Conservation (phyloP, 345 rosid species). For the Linum usitatissimum region DNA sequence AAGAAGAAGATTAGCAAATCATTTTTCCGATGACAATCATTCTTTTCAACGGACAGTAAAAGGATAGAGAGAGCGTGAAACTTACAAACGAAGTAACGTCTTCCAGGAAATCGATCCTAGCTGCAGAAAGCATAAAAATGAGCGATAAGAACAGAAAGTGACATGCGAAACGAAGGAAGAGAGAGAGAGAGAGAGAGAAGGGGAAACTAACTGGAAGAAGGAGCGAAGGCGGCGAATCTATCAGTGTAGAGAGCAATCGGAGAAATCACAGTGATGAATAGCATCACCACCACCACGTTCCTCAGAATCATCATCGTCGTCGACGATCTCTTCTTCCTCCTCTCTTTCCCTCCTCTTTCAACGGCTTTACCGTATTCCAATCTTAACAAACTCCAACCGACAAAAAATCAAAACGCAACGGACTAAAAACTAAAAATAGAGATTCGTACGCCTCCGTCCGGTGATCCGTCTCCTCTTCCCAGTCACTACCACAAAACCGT, state of each 20-base stretch:
- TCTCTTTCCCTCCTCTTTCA: background rate
- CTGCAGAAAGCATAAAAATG: slow-evolving; percentile 24
- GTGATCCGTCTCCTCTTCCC: background rate
- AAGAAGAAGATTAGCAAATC: slow-evolving; percentile 5
- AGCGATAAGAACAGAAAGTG: background rate
- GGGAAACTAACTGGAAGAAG: slow-evolving; percentile 31
- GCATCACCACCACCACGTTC: slow-evolving; percentile 54
- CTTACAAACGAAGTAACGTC: slow-evolving; percentile 60
- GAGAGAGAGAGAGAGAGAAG: background rate
- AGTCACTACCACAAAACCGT: background rate
- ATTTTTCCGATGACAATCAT: background rate
- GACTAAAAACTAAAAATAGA: background rate
- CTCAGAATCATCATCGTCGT: slow-evolving; percentile 42
- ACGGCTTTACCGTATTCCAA: background rate
- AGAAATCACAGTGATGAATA: slow-evolving; percentile 57
- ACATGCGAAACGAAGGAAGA: slow-evolving; percentile 2
- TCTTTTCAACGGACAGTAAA: slow-evolving; percentile 2
- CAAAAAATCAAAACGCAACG: background rate
- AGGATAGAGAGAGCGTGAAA: slow-evolving; percentile 5
- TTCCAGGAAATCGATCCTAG: slow-evolving; percentile 52
- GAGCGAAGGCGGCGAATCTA: slow-evolving; percentile 35
- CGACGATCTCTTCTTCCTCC: background rate
- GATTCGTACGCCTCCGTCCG: background rate
- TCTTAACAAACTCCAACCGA: background rate
- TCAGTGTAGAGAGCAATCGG: slow-evolving; percentile 70